phyloP scores from a whole-genome alignment of 352 stramenopile genomes.

The Pythium coloratum region DNA sequence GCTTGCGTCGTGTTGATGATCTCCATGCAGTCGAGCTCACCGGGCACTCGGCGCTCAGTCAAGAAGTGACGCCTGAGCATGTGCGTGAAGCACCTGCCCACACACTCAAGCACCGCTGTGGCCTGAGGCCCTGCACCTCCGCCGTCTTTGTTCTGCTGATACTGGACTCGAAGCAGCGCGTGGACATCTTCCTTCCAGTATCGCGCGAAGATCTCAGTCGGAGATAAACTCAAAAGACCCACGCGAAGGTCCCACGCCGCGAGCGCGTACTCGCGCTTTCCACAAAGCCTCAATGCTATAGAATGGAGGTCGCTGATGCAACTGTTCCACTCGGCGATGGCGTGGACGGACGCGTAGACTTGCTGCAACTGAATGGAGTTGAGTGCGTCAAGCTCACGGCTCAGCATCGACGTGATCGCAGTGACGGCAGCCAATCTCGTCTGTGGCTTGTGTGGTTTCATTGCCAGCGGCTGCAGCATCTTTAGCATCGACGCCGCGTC shows the following conservation, averaged over 20 bases:
- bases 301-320: conserved; percentile 63
- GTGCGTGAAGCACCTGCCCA: conserved; percentile 35
- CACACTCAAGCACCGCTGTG: conserved; percentile 26
- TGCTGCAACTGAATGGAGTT: conserved; percentile 18
- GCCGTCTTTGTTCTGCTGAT: conserved; percentile 68
- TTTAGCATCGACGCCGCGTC: conserved; percentile 49
- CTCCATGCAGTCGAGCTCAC: conserved; percentile 70
- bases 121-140: conserved; percentile 20
- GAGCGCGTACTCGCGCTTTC: conserved; percentile 44
- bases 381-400: conserved; percentile 39
- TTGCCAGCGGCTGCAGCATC: conserved; percentile 41
- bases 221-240: conserved; percentile 45
- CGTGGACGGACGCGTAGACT: conserved; percentile 30
- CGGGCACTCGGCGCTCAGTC: conserved; percentile 37
- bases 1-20: conserved; percentile 81
- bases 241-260: conserved; percentile 54
- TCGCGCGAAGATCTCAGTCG: conserved; percentile 61
- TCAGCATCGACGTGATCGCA: conserved; percentile 42
- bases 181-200: conserved; percentile 76
- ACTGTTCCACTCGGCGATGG: conserved; percentile 57
- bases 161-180: conserved; percentile 55
- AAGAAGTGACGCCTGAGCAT: conserved; percentile 53
- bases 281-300: conserved; percentile 42
- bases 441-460: conserved; percentile 52
- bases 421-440: conserved; percentile 43